Evolutionary conservation across 345 rosid genomes (phyloP).

Genomic region (Boechera retrofracta): DNA sequence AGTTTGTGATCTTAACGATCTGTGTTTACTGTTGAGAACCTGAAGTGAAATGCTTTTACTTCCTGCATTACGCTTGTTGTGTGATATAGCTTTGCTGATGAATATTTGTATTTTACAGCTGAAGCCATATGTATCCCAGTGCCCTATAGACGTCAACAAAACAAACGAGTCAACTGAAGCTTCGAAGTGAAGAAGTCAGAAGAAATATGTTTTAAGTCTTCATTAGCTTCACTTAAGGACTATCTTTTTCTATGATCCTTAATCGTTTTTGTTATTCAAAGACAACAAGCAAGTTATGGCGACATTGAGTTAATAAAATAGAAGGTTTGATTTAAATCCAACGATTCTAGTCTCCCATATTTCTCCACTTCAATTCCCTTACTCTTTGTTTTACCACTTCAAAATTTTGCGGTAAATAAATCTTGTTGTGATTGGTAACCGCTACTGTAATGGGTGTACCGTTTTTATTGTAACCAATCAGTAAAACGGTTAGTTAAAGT

Average conservation of each 20-base stretch:
- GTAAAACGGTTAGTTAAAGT: too few relatives aligned
- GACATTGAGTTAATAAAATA: background rate
- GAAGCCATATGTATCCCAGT: constrained; percentile 41
- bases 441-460: too few relatives aligned
- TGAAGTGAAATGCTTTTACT: constrained; percentile 8
- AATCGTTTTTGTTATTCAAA: background rate
- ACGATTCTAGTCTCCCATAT: background rate
- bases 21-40: background rate
- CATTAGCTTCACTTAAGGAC: background rate
- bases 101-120: constrained; percentile 18
- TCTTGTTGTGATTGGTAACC: too few relatives aligned
- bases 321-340: background rate
- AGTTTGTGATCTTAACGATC: background rate
- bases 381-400: background rate
- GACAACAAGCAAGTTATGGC: background rate
- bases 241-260: background rate
- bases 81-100: constrained; percentile 13
- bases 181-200: constrained; percentile 30
- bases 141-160: constrained; percentile 18
- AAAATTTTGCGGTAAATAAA: too few relatives aligned
- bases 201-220: background rate
- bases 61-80: background rate
- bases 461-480: too few relatives aligned
- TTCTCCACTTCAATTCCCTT: background rate
- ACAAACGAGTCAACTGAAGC: constrained; percentile 20